Evolutionary conservation across 2,329 filamentous ascomycete species (phyloP).

Genomic region (Monilinia vaccinii-corymbosi): DNA sequence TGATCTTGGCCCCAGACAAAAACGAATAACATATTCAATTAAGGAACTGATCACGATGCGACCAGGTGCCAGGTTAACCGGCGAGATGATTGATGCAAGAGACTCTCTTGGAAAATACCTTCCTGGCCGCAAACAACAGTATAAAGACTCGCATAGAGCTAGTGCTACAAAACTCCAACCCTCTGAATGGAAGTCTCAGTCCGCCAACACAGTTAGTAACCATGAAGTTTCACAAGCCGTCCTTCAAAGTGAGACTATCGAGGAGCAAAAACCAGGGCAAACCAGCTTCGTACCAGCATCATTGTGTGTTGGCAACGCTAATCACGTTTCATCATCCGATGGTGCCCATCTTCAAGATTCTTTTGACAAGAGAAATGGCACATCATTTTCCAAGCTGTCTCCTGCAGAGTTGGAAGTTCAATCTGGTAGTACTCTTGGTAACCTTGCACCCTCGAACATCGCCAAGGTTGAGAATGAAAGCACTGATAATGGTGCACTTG

Average conservation of each 20-base stretch:
- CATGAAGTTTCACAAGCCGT: background rate
- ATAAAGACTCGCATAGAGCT: background rate
- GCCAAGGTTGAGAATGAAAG: background rate
- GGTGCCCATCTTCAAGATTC: background rate
- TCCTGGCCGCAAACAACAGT: background rate
- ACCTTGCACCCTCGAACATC: background rate
- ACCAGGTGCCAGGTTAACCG: background rate
- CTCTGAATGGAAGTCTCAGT: background rate
- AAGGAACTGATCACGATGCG: slow-evolving; percentile 2
- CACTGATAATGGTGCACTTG: background rate
- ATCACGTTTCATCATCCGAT: background rate
- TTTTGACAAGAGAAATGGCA: background rate
- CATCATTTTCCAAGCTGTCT: background rate
- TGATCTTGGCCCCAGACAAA: background rate
- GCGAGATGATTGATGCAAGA: background rate
- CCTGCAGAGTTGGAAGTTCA: background rate
- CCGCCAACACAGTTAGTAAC: background rate
- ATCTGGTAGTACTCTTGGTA: background rate
- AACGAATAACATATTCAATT: background rate
- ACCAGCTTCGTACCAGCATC: background rate
- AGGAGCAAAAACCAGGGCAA: background rate
- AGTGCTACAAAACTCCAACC: background rate
- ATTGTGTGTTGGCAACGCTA: background rate
- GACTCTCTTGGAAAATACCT: background rate
- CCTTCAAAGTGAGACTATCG: background rate